Evolutionary conservation across 2,329 filamentous ascomycete genomes (phyloP).

Genomic region (Pseudogymnoascus sp.): DNA sequence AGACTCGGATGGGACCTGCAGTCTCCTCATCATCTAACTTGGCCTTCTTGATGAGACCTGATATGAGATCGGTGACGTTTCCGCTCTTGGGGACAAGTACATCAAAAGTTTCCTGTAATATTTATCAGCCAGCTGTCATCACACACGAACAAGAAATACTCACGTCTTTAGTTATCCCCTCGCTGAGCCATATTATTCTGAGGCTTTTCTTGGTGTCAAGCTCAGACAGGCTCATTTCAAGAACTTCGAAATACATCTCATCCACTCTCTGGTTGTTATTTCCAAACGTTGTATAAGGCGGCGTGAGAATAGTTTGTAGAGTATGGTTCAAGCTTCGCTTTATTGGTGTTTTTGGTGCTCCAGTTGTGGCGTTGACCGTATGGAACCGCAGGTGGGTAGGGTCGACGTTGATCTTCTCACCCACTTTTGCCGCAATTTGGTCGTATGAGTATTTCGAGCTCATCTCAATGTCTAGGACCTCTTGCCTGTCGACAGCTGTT

Average conservation of each 20-base stretch:
- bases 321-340: slow-evolving; percentile 56
- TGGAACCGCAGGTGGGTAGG: slow-evolving; percentile 87
- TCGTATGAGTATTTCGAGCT: slow-evolving; percentile 90
- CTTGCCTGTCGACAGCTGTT: slow-evolving; percentile 49
- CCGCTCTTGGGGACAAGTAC: slow-evolving; percentile 83
- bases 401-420: slow-evolving; percentile 64
- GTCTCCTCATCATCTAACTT: slow-evolving; percentile 65
- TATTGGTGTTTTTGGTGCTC: slow-evolving; percentile 68
- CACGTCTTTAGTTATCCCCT: slow-evolving; percentile 87
- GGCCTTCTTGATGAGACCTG: slow-evolving; percentile 69
- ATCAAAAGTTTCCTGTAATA: slow-evolving; percentile 60
- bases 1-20: slow-evolving; percentile 65
- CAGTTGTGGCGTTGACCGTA: slow-evolving; percentile 68
- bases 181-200: slow-evolving; percentile 75
- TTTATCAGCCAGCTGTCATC: slow-evolving; percentile 21
- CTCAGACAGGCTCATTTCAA: slow-evolving; percentile 91
- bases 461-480: slow-evolving; percentile 65
- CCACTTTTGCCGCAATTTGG: slow-evolving; percentile 74
- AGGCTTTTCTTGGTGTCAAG: slow-evolving; percentile 85
- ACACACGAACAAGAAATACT: slow-evolving; percentile 22
- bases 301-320: slow-evolving; percentile 70
- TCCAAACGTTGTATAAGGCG: slow-evolving; percentile 62
- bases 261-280: slow-evolving; percentile 65
- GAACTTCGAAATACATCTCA: slow-evolving; percentile 80
- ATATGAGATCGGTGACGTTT: slow-evolving; percentile 67